These are phyloP conservation scores for Saturnispora galanensis DNA, from an alignment of 805 yeast genomes.

Conservation along the genomic window DNA sequence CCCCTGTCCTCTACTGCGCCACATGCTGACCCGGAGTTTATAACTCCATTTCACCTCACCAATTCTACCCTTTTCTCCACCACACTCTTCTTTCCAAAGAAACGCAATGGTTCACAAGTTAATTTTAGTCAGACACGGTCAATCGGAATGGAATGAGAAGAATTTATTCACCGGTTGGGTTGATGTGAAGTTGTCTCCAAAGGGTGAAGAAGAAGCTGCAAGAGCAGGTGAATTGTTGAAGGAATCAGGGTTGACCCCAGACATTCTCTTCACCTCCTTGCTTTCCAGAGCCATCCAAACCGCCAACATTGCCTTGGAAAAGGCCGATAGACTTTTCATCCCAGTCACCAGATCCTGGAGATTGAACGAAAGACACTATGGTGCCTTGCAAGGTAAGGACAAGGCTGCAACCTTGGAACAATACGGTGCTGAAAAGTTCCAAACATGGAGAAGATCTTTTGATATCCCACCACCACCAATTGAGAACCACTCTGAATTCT, in stretches of 20 bases:
- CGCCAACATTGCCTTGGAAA: slow-evolving; percentile 85
- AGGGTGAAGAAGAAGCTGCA: slow-evolving; percentile 83
- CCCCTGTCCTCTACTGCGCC: too few species aligned
- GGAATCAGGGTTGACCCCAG: slow-evolving; percentile 80
- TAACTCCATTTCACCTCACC: neutral
- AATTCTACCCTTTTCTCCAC: neutral
- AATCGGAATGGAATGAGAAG: slow-evolving; percentile 98
- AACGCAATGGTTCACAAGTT: slow-evolving; percentile 40
- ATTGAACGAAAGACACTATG: slow-evolving; percentile 98
- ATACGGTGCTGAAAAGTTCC: slow-evolving; percentile 89
- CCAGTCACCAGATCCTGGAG: slow-evolving; percentile 96
- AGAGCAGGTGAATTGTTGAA: slow-evolving; percentile 89
- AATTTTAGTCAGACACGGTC: slow-evolving; percentile 96
- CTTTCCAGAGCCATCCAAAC: slow-evolving; percentile 94
- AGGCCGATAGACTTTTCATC: slow-evolving; percentile 82
- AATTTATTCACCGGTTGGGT: slow-evolving; percentile 99
- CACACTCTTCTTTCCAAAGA: neutral
- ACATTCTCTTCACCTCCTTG: slow-evolving; percentile 81
- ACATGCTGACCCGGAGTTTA: slow-evolving; percentile 1
- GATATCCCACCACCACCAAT: slow-evolving; percentile 94
- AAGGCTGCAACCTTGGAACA: slow-evolving; percentile 84
- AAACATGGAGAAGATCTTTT: slow-evolving; percentile 94
- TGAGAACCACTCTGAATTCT: slow-evolving; percentile 65
- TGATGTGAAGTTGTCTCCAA: slow-evolving; percentile 74
- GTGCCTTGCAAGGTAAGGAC: slow-evolving; percentile 97